Evolutionary conservation across 1,139 yeast species (phyloP), one percentile per base, ranked within the genome.

Genomic region (Geotrichum bryndzae): DNA sequence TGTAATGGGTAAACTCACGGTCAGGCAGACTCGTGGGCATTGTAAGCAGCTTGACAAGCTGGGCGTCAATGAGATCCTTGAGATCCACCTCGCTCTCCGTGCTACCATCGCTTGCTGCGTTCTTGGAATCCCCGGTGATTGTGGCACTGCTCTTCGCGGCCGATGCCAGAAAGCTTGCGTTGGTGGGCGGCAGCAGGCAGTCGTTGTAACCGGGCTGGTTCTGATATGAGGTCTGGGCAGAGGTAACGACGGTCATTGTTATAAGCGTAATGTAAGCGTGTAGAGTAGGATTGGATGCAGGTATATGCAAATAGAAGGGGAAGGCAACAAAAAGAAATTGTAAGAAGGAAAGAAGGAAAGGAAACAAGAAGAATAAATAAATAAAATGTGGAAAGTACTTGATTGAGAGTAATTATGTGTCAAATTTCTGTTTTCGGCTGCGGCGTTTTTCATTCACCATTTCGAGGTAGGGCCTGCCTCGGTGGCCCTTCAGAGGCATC

Each of bases 1-100:
- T 72, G 68, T 80, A 79, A 65, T 79, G 81, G 2, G 64, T 65
- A 54, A 74, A 68, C 65, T 81, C 80, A 10, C 76, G 73, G 3
- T 66, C 72, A 0, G 80, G 74, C 13, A 81, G 71, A 2, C 57
- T 54, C 3, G 71, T 59, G 13, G 63, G 61, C 35, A 60, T 38
- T 8, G 53, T 62, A 31, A 72, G 61, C 18, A 72, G 65, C 33
- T 54, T 15, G 2, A n/a, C 22, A 5, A 59, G 48, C 41, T 51
- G 56, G 3, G 22, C 8, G n/a, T 51, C 38, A 8, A 53, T 33
- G 29, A 18, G 18, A 13, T 59, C 59, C 25, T 15, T 31, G 38
- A 27, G 38, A 22, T 59, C 59, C 18, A 15, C 48, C 15, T 54
- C 54, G 53, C 33, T 41, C 56, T 29, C 57, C 35, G 61, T 57